Conservation (phyloP, 495 filamentous ascomycete species). For the Cercophora scortea region DNA sequence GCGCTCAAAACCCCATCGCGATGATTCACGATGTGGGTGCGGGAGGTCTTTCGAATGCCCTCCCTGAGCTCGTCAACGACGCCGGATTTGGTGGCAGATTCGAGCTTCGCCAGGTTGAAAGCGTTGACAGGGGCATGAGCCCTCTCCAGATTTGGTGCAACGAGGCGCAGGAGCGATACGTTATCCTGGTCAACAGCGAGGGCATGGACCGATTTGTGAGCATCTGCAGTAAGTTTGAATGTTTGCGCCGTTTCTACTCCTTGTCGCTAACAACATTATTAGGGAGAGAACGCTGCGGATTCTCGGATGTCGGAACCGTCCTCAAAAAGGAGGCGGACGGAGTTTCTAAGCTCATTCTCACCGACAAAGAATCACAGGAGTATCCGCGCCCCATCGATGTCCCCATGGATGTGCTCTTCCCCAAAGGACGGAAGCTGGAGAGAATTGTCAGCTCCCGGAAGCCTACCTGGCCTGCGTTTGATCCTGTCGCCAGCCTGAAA, state of each 20-base stretch:
- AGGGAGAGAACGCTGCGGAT: constrained; percentile 81
- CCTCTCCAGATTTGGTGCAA: constrained; percentile 96
- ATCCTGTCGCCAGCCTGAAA: constrained; percentile 44
- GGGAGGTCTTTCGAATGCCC: constrained; percentile 86
- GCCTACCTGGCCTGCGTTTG: constrained; percentile 61
- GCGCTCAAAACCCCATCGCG: constrained; percentile 75
- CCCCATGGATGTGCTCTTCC: constrained; percentile 86
- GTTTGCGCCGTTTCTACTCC: background rate
- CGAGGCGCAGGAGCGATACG: constrained; percentile 93
- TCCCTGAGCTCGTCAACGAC: constrained; percentile 82
- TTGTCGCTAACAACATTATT: background rate
- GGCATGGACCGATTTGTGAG: constrained; percentile 73
- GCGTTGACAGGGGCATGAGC: constrained; percentile 81
- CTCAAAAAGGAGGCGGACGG: constrained; percentile 53
- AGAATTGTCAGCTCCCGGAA: constrained; percentile 69
- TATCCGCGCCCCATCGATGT: constrained; percentile 78
- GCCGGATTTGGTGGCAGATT: constrained; percentile 81
- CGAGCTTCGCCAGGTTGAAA: constrained; percentile 87
- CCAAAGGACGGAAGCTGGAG: constrained; percentile 79
- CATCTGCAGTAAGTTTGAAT: constrained; percentile 54
- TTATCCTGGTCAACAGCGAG: constrained; percentile 71
- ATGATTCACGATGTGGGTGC: constrained; percentile 98
- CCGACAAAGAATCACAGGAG: constrained; percentile 72
- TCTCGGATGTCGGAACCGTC: constrained; percentile 82
- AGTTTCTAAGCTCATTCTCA: constrained; percentile 65